Evolutionary conservation across 1,284 basidiomycete species (phyloP).

Genomic region (Ceratobasidium sp.): DNA sequence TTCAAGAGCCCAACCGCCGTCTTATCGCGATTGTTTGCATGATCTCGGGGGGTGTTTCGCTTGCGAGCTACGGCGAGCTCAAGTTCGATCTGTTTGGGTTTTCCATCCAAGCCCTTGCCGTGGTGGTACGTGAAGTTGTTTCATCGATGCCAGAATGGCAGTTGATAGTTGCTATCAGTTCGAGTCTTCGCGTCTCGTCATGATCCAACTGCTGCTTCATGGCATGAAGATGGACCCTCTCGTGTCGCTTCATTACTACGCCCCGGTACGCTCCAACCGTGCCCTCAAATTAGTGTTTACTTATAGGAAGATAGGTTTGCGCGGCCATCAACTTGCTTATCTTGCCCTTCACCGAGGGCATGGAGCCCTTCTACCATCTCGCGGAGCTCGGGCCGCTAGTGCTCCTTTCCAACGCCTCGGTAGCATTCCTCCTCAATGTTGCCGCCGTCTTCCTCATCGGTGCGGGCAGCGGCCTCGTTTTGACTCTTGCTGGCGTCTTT

Average conservation of each 20-base stretch:
- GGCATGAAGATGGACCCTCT: slow-evolving; percentile 98
- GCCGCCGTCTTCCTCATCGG: slow-evolving; percentile 96
- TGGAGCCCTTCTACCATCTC: slow-evolving; percentile 87
- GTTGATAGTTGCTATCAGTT: slow-evolving; percentile 65
- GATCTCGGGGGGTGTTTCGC: slow-evolving; percentile 92
- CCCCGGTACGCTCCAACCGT: slow-evolving; percentile 67
- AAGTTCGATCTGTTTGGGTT: slow-evolving; percentile 90
- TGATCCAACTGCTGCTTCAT: slow-evolving; percentile 96
- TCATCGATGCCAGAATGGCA: not conserved
- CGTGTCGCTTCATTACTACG: slow-evolving; percentile 95
- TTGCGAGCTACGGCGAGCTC: slow-evolving; percentile 89
- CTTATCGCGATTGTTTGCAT: slow-evolving; percentile 88
- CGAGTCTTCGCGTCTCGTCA: slow-evolving; percentile 91
- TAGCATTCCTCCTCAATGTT: slow-evolving; percentile 93
- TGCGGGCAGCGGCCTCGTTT: slow-evolving; percentile 86
- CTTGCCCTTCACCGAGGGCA: slow-evolving; percentile 90
- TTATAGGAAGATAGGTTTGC: slow-evolving; percentile 68
- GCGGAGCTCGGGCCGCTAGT: slow-evolving; percentile 80
- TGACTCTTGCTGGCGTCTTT: slow-evolving; percentile 96
- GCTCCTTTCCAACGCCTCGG: slow-evolving; percentile 84
- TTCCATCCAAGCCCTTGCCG: slow-evolving; percentile 84
- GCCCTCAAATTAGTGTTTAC: not conserved
- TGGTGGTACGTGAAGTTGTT: slow-evolving; percentile 67
- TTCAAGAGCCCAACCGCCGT: slow-evolving; percentile 88
- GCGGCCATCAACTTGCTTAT: slow-evolving; percentile 88